Evolutionary conservation across 768 basidiomycete species (phyloP).

Genomic region (Macrolepiota dolichaula): DNA sequence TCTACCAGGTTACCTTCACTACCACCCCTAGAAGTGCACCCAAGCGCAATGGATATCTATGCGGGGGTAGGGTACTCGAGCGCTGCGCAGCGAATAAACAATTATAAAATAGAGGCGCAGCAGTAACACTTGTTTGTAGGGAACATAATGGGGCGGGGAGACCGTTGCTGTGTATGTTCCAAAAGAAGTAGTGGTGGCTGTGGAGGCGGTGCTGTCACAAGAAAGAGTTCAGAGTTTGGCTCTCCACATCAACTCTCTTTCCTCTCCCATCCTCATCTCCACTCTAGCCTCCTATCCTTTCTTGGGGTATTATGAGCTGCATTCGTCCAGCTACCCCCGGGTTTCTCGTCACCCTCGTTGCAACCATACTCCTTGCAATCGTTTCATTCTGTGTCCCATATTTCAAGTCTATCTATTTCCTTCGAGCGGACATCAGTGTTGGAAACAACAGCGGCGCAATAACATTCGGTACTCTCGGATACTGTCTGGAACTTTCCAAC

Average conservation of each 20-base stretch:
- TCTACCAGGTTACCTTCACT: neutral
- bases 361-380: constrained; percentile 74
- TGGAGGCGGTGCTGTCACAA: constrained; percentile 5
- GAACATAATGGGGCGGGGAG: no score
- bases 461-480: constrained; percentile 88
- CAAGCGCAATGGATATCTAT: neutral
- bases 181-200: neutral
- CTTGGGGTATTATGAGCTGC: constrained; percentile 42
- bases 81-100: neutral
- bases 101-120: neutral
- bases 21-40: neutral
- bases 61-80: neutral
- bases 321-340: constrained; percentile 90
- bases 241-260: neutral
- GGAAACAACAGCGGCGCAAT: constrained; percentile 51
- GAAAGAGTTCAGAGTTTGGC: no score
- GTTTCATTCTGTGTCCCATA: constrained; percentile 91
- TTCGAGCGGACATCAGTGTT: constrained; percentile 63
- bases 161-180: neutral
- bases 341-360: constrained; percentile 77
- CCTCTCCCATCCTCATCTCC: neutral
- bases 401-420: constrained; percentile 87
- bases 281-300: neutral
- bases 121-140: neutral
- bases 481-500: constrained; percentile 61